These are phyloP conservation scores for Fraxinus albicans DNA, from an alignment of 305 asterid species.

Conservation along the genomic window DNA sequence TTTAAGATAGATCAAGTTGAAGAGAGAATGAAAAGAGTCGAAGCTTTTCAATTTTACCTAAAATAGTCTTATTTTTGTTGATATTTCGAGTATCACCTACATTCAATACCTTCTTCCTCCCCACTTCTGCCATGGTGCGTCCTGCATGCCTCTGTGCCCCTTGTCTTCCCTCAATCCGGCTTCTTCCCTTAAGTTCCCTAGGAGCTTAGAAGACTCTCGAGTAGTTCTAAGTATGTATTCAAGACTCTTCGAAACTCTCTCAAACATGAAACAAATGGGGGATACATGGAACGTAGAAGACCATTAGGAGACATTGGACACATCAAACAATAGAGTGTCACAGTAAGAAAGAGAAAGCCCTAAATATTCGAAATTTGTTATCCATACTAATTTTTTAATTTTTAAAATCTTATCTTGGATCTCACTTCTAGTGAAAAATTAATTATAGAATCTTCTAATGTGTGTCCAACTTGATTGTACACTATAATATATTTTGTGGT, in stretches of 20 bases:
- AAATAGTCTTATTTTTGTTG: neutral
- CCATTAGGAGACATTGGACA: neutral
- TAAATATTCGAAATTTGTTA: too few relatives aligned
- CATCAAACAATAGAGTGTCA: neutral
- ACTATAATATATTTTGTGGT: neutral
- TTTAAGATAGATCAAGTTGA: neutral
- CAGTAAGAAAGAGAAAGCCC: too few relatives aligned
- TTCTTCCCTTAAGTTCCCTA: neutral
- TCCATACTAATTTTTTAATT: too few relatives aligned
- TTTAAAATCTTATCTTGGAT: conserved; percentile 24
- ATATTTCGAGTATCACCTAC: neutral
- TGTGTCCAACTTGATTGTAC: neutral
- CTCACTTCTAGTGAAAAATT: conserved; percentile 8
- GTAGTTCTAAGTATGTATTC: neutral
- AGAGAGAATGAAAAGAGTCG: neutral
- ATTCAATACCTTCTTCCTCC: too few relatives aligned
- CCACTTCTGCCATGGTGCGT: too few relatives aligned
- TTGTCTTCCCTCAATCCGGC: neutral
- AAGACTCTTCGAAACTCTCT: neutral
- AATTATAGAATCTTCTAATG: conserved; percentile 27
- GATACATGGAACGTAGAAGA: neutral
- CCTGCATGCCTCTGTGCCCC: neutral
- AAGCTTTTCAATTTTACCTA: neutral
- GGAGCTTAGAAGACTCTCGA: neutral
- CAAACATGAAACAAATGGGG: neutral